Conservation (phyloP, 2,329 filamentous ascomycete species). For the Ophiostoma pallidulum region DNA sequence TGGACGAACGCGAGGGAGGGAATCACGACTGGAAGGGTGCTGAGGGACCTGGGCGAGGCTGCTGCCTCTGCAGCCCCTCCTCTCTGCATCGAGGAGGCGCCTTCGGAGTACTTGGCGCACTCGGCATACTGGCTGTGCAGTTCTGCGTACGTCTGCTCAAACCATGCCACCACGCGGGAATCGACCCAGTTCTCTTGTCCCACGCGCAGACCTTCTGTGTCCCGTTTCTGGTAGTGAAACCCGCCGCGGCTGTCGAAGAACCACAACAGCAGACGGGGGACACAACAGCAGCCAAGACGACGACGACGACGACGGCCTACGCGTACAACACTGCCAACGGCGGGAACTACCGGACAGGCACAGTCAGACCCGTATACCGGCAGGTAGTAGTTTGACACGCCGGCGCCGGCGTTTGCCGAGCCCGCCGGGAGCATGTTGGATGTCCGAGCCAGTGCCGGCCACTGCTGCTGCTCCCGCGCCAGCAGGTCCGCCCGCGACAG, state of each 20-base stretch:
- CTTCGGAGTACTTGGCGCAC: not conserved
- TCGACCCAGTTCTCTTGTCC: conserved; percentile 35
- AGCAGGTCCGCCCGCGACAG: conserved; percentile 29
- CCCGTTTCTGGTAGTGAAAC: conserved; percentile 26
- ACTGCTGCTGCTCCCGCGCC: conserved; percentile 18
- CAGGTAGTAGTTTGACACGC: conserved; percentile 25
- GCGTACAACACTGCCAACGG: too few species aligned
- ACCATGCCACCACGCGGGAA: conserved; percentile 34
- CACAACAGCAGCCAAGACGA: too few species aligned
- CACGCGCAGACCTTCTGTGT: conserved; percentile 14
- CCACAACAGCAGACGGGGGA: conserved; percentile 39
- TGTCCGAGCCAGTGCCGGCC: conserved; percentile 18
- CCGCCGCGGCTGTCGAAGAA: conserved; percentile 53
- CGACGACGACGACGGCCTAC: too few species aligned
- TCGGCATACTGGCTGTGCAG: conserved; percentile 22
- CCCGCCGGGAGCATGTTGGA: conserved; percentile 18
- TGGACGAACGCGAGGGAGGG: conserved; percentile 42
- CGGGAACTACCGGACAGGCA: too few species aligned
- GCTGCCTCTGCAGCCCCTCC: too few species aligned
- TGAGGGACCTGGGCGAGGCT: too few species aligned
- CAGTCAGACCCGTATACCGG: conserved; percentile 21
- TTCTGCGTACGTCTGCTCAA: conserved; percentile 26
- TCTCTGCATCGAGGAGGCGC: too few species aligned
- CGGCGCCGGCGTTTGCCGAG: conserved; percentile 14
- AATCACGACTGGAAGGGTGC: conserved; percentile 22